Evolutionary conservation across 345 rosid genomes (phyloP).

Genomic region (Xanthoceras sorbifolium): DNA sequence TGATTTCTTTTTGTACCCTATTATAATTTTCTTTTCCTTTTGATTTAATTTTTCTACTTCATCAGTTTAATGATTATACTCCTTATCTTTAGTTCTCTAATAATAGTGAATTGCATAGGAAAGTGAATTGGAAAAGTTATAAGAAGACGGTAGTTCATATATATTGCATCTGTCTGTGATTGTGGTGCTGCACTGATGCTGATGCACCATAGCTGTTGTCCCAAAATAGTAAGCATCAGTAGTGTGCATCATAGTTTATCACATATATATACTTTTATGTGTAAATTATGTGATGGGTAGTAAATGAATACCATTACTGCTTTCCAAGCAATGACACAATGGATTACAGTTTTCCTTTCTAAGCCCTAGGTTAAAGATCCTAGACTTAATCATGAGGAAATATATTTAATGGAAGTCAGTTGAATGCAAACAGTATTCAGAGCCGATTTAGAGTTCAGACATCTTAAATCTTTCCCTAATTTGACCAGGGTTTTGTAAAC

Average conservation of each 20-base stretch:
- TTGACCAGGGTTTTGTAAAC: background rate
- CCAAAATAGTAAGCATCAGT: background rate
- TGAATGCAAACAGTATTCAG: background rate
- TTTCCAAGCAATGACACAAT: background rate
- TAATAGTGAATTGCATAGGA: background rate
- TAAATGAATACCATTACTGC: too few relatives aligned
- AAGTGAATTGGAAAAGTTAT: background rate
- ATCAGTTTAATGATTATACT: slow-evolving; percentile 6
- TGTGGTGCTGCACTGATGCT: background rate
- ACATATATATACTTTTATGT: background rate
- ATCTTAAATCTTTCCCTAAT: background rate
- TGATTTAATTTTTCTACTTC: background rate
- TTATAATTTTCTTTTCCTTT: background rate
- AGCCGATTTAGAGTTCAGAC: background rate
- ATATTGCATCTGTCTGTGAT: background rate
- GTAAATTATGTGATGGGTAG: too few relatives aligned
- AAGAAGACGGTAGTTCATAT: background rate
- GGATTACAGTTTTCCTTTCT: background rate
- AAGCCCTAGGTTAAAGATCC: background rate
- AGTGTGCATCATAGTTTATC: background rate
- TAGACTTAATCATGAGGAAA: background rate
- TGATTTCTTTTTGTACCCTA: background rate
- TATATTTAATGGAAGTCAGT: background rate
- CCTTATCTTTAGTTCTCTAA: background rate
- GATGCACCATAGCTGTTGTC: background rate